Base-by-base conservation (phyloP, 306 rosid species). In the Casuarina glauca region DNA sequence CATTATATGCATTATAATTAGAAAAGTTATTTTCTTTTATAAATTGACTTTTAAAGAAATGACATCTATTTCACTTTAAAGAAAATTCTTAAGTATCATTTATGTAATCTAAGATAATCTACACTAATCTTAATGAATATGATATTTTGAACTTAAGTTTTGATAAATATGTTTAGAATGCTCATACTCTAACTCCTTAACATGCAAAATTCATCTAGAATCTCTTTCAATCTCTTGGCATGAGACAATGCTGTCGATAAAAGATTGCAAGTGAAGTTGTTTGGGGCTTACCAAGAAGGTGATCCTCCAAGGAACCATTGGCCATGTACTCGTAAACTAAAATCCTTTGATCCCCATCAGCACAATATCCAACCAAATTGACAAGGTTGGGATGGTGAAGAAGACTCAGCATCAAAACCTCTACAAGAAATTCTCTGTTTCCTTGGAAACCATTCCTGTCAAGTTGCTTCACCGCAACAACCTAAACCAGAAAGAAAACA, bases 401-500 rank as follows among this genome's bases (percentile, higher is more conserved):
- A 75, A 94, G 94, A 76, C 98, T 89, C 84, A 94, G 88, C 61
- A 94, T 88, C 92, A 94, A 81, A 80, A 94, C 97, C 90, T 94
- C 98, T 12, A 90, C 97, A 61, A 94, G 87, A 77, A 94, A 94
- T 80, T 94, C 98, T 58, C 88, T 90, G 79, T 90, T 94, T 76
- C 97, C 98, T 83, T 94, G 98, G 80, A 87, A 92, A 11, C 98
- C 98, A 90, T 92, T 82, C 82, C 93, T 87, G 76, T 94, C 91
- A 57, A 94, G 94, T 82, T 94, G 90, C 91, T 94, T 94, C 76
- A 94, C 95, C 32, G 97, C 98, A 75, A 93, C 96, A 60, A 82
- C 87, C 98, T 94, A 77, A 68, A 69, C 48, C 57, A 1, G 48
- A 73, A 32, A 36, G 72, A 35, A 79, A 77, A 20, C 38, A 20